phyloP scores from a whole-genome alignment of 106 monocot genomes.

The Allium cepa region DNA sequence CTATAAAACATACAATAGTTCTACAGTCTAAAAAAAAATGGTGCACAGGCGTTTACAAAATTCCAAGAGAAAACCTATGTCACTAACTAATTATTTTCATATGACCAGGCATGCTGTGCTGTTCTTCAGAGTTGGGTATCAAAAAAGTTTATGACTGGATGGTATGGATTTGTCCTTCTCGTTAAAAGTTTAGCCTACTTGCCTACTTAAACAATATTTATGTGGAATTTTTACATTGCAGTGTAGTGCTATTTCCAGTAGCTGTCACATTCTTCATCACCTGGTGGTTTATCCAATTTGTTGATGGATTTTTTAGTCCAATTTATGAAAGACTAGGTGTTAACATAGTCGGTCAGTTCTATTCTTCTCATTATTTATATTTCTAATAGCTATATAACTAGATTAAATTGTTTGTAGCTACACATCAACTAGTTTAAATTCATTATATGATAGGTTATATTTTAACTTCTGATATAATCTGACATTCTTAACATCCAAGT shows the following conservation, averaged over 20 bases:
- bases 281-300: constrained; percentile 98
- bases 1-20: not conserved
- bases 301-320: constrained; percentile 98
- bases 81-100: not conserved
- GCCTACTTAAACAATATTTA: no score
- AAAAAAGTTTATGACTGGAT: constrained; percentile 96
- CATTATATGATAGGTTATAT: no score
- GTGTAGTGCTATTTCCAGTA: constrained; percentile 93
- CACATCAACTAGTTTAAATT: no score
- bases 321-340: constrained; percentile 68
- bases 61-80: not conserved
- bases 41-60: no score
- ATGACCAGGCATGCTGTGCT: constrained; percentile 69
- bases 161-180: constrained; percentile 18
- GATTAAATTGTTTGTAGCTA: no score
- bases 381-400: no score
- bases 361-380: no score
- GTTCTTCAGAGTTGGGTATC: constrained; percentile 90
- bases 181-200: not conserved
- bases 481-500: no score
- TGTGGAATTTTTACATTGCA: constrained; percentile 30
- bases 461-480: no score
- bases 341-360: constrained; percentile 75
- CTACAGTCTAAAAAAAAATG: no score
- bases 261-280: constrained; percentile 95